A percentile compares a stretch with the other conserved stretches of the same genome.
Conservation (phyloP, 164 flowering plant species). For the Chloranthus sessilifolius region DNA sequence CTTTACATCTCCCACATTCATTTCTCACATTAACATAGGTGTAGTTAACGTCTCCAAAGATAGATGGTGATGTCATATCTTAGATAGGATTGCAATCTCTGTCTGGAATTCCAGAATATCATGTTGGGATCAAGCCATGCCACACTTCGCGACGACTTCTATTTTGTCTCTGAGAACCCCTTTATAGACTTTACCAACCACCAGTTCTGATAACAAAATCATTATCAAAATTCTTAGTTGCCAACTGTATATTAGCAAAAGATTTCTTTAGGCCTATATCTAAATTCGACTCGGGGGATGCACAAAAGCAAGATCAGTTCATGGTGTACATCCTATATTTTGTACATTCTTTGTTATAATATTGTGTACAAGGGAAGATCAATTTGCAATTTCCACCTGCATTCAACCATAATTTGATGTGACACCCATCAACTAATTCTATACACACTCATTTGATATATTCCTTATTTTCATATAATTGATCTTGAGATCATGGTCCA, state of each 20-base stretch:
- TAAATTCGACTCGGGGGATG: constrained; percentile 43
- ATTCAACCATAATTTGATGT: too few relatives aligned
- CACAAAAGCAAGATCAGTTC: too few relatives aligned
- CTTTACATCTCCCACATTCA: too few relatives aligned
- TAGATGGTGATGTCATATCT: constrained; percentile 24
- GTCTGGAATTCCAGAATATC: constrained; percentile 21
- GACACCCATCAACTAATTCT: too few relatives aligned
- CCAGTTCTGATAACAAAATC: constrained; percentile 48
- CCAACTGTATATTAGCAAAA: constrained; percentile 5
- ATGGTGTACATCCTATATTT: constrained; percentile 58
- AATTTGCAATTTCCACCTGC: too few relatives aligned
- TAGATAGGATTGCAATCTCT: constrained; percentile 19
- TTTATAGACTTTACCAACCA: constrained; percentile 61
- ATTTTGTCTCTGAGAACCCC: constrained; percentile 40
- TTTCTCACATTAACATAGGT: too few relatives aligned
- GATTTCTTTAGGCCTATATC: constrained; percentile 6
- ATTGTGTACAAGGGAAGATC: too few relatives aligned
- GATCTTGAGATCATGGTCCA: too few relatives aligned
- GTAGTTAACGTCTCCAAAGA: too few relatives aligned
- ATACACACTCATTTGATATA: too few relatives aligned
- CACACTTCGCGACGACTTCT: constrained; percentile 56
- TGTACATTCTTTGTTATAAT: too few relatives aligned
- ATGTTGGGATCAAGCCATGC: constrained; percentile 51
- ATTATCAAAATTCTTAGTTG: constrained; percentile 12
- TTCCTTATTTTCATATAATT: too few relatives aligned